Evolutionary conservation across 1,284 basidiomycete species (phyloP).

Genomic region (Erythrobasidium hasegawianum): DNA sequence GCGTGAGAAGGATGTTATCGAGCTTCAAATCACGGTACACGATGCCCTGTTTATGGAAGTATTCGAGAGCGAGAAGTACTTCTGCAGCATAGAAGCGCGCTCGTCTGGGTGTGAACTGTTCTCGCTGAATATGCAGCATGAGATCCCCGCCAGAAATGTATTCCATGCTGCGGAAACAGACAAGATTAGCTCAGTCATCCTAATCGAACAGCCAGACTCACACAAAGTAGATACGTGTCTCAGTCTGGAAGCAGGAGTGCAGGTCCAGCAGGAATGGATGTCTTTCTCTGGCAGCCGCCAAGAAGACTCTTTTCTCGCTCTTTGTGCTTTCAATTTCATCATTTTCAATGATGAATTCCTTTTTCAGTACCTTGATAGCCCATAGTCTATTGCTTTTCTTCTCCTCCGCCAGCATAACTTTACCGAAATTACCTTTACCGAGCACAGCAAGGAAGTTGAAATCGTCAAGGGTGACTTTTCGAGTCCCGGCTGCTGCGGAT

Average conservation of each 20-base stretch:
- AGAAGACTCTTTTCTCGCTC: slow-evolving; percentile 97
- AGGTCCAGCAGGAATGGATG: slow-evolving; percentile 96
- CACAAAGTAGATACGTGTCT: slow-evolving; percentile 84
- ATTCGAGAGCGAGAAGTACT: slow-evolving; percentile 91
- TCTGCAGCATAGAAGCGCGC: slow-evolving; percentile 99
- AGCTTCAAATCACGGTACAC: slow-evolving; percentile 92
- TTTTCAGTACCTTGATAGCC: slow-evolving; percentile 99
- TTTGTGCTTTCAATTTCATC: slow-evolving; percentile 99
- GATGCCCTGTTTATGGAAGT: slow-evolving; percentile 97
- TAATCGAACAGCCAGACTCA: background rate
- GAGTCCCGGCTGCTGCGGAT: slow-evolving; percentile 52
- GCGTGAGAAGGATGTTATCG: slow-evolving; percentile 93
- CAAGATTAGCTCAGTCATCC: slow-evolving; percentile 43
- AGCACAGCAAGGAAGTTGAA: slow-evolving; percentile 99
- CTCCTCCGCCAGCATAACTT: slow-evolving; percentile 99
- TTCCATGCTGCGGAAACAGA: slow-evolving; percentile 30
- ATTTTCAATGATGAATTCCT: slow-evolving; percentile 99
- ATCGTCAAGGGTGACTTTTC: slow-evolving; percentile 93
- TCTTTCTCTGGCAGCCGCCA: slow-evolving; percentile 89
- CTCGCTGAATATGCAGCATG: slow-evolving; percentile 76
- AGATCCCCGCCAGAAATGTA: slow-evolving; percentile 69
- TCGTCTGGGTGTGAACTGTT: slow-evolving; percentile 72
- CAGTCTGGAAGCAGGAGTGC: slow-evolving; percentile 99
- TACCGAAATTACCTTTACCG: slow-evolving; percentile 99
- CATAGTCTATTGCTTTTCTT: slow-evolving; percentile 83